Evolutionary conservation across 257 asterid species (phyloP).

Genomic region (Hygrophila difformis): DNA sequence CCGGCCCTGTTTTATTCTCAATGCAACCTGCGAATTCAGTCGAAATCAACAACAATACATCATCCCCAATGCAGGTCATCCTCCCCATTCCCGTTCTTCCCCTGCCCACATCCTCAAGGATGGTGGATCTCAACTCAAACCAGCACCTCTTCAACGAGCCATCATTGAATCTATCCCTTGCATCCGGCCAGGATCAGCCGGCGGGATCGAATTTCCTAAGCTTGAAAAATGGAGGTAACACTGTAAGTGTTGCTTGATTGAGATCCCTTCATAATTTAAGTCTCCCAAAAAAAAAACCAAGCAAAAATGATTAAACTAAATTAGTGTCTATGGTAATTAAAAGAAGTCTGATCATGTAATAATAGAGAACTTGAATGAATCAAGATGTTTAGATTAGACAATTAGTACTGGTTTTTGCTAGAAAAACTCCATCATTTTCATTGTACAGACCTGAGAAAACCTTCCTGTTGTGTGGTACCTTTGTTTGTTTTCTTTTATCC

Average conservation of each 20-base stretch:
- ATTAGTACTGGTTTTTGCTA: too few relatives aligned
- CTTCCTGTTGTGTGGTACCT: too few relatives aligned
- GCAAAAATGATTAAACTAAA: too few relatives aligned
- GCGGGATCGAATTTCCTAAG: constrained; percentile 21
- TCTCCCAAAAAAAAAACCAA: too few relatives aligned
- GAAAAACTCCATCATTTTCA: too few relatives aligned
- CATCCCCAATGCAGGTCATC: constrained; percentile 17
- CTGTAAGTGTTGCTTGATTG: constrained; percentile 45
- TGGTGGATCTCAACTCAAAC: constrained; percentile 30
- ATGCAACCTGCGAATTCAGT: constrained; percentile 29
- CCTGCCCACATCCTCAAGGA: constrained; percentile 23
- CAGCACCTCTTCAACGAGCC: constrained; percentile 18
- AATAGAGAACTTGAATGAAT: too few relatives aligned
- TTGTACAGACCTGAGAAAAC: too few relatives aligned
- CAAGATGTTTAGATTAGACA: too few relatives aligned
- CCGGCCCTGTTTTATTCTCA: neutral
- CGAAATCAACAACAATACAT: constrained; percentile 12
- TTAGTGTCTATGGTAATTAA: too few relatives aligned
- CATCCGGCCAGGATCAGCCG: constrained; percentile 31
- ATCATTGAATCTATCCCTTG: constrained; percentile 54
- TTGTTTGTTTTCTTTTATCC: too few relatives aligned
- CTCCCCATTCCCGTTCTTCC: constrained; percentile 23
- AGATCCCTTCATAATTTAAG: neutral
- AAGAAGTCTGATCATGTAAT: too few relatives aligned
- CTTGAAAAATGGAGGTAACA: constrained; percentile 36